Percentiles rank a stretch among this genome's conserved stretches.
Conservation (phyloP, 768 basidiomycete species). For the Rhodotorula diobovata region DNA sequence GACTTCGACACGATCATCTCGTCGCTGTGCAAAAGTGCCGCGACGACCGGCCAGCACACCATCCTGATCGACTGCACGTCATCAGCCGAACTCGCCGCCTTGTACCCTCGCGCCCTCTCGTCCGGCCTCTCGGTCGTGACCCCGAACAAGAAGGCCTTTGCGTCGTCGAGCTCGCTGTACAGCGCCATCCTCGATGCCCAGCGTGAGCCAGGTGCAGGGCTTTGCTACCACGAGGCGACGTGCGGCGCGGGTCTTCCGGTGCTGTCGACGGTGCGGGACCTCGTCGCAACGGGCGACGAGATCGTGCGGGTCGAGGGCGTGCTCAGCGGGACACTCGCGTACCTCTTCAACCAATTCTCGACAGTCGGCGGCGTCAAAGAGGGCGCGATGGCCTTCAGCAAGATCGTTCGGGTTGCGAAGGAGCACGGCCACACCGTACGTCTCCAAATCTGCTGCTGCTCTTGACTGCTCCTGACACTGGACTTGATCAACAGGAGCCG, state of each 20-base stretch:
- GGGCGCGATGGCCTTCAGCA: slow-evolving; percentile 61
- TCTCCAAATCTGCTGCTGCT: neutral
- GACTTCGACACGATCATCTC: slow-evolving; percentile 27
- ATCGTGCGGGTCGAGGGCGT: slow-evolving; percentile 91
- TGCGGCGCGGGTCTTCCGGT: slow-evolving; percentile 95
- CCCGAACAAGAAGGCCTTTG: slow-evolving; percentile 96
- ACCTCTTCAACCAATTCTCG: slow-evolving; percentile 96
- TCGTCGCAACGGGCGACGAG: slow-evolving; percentile 87
- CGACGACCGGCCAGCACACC: slow-evolving; percentile 52
- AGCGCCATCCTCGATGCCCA: slow-evolving; percentile 62
- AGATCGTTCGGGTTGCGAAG: slow-evolving; percentile 77
- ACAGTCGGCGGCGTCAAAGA: slow-evolving; percentile 50
- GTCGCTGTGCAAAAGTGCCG: neutral
- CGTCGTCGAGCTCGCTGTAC: slow-evolving; percentile 65
- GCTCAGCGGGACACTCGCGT: slow-evolving; percentile 96
- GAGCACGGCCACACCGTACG: slow-evolving; percentile 88
- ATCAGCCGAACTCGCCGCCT: slow-evolving; percentile 66
- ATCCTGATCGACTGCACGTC: slow-evolving; percentile 89
- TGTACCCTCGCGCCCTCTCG: slow-evolving; percentile 74
- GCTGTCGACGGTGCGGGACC: slow-evolving; percentile 81
- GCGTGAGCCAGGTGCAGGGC: slow-evolving; percentile 54
- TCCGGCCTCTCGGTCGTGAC: slow-evolving; percentile 83
- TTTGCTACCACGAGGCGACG: slow-evolving; percentile 65
- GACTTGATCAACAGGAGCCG: slow-evolving; percentile 67
- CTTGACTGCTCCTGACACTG: no score